phyloP scores from a whole-genome alignment of 2,329 filamentous ascomycete genomes.

The Venturia oleaginea region DNA sequence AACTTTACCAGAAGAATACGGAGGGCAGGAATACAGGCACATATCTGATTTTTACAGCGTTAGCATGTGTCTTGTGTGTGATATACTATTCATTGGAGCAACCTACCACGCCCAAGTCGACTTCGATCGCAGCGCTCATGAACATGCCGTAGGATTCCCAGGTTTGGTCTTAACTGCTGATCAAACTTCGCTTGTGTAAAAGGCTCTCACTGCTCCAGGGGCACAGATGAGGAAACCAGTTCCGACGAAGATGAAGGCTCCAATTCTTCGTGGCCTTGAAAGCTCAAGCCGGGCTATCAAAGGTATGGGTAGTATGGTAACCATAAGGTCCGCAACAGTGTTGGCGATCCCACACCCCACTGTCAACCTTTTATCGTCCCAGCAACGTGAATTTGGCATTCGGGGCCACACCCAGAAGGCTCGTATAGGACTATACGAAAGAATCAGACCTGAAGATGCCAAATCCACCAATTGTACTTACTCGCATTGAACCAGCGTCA shows the following conservation, averaged over 20 bases:
- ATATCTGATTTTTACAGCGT: not conserved
- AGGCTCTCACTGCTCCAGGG: slow-evolving; percentile 34
- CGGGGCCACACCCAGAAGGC: slow-evolving; percentile 34
- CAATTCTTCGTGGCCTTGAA: slow-evolving; percentile 32
- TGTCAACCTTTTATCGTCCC: slow-evolving; percentile 33
- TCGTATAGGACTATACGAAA: slow-evolving; percentile 24
- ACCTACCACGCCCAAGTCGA: slow-evolving; percentile 37
- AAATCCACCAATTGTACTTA: slow-evolving; percentile 12
- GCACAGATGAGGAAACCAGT: slow-evolving; percentile 35
- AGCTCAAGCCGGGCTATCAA: slow-evolving; percentile 35
- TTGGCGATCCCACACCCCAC: slow-evolving; percentile 34
- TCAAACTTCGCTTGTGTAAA: slow-evolving; percentile 34
- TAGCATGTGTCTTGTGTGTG: not conserved
- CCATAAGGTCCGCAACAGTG: slow-evolving; percentile 33
- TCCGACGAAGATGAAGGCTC: slow-evolving; percentile 30
- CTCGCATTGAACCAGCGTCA: slow-evolving; percentile 32
- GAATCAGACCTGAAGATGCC: not conserved
- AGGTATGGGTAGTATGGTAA: slow-evolving; percentile 35
- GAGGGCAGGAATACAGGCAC: slow-evolving; percentile 13
- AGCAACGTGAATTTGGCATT: slow-evolving; percentile 26
- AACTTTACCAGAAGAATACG: slow-evolving; percentile 6
- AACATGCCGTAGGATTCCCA: slow-evolving; percentile 38
- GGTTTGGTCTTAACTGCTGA: slow-evolving; percentile 34
- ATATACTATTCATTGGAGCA: not conserved
- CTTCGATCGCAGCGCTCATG: slow-evolving; percentile 37